A percentile compares a stretch with the other conserved stretches of the same genome.
Conservation (phyloP, 257 asterid species). For the Solanum sejunctum region DNA sequence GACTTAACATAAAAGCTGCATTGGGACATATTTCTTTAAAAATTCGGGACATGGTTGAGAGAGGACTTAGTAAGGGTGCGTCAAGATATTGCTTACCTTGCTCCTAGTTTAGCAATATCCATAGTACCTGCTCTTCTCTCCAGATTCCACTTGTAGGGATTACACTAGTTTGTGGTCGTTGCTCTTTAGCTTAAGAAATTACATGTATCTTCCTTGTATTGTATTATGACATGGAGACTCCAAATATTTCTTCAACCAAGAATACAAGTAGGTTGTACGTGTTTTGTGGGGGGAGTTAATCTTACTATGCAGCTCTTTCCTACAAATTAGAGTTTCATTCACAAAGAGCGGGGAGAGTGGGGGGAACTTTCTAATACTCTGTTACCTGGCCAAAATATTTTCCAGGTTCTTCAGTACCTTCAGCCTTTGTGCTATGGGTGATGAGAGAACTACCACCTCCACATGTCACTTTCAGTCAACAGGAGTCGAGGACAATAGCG, state of each 20-base stretch:
- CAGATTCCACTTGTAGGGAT: neutral
- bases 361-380: neutral
- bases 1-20: neutral
- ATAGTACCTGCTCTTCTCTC: neutral
- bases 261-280: neutral
- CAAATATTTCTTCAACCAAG: neutral
- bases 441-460: constrained; percentile 91
- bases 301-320: neutral
- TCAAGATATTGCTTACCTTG: neutral
- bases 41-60: neutral
- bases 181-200: neutral
- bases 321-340: neutral
- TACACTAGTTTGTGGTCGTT: neutral
- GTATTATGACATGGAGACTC: neutral
- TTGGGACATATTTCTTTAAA: neutral
- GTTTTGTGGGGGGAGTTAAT: neutral
- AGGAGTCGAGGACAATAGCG: constrained; percentile 54
- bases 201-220: neutral
- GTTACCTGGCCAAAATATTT: neutral
- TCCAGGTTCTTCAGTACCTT: constrained; percentile 87
- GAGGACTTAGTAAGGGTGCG: neutral
- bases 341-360: neutral
- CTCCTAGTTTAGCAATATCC: neutral
- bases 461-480: constrained; percentile 20
- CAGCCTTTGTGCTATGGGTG: constrained; percentile 66